Conservation (phyloP, 768 basidiomycete species). For the Leccinum incarnatum region DNA sequence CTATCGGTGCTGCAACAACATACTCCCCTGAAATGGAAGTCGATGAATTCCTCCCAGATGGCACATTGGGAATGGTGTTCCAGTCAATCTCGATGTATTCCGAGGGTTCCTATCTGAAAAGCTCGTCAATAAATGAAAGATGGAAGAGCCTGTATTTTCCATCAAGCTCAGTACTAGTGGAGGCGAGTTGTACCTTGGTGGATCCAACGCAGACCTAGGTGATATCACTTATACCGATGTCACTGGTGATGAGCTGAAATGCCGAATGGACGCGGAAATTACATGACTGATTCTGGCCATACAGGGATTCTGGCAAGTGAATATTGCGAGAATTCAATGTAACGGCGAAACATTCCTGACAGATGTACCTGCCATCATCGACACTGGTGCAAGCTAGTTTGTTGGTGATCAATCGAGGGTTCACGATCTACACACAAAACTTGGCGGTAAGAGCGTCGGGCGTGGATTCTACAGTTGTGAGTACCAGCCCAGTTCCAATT, state of each 20-base stretch:
- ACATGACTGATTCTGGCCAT: background rate
- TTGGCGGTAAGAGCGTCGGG: no score
- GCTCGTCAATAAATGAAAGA: background rate
- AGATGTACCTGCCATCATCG: background rate
- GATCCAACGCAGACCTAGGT: background rate
- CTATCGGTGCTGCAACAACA: background rate
- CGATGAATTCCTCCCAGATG: background rate
- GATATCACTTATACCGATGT: background rate
- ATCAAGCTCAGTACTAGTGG: background rate
- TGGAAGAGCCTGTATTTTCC: background rate
- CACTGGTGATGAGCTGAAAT: background rate
- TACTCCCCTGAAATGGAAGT: background rate
- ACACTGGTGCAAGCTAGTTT: background rate
- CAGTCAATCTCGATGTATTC: background rate
- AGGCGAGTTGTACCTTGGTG: background rate
- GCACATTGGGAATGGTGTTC: background rate
- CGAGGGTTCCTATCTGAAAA: background rate
- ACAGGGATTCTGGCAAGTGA: background rate
- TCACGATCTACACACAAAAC: background rate
- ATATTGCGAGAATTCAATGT: background rate
- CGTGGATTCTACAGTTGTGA: no score
- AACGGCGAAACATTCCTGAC: background rate
- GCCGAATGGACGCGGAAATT: background rate
- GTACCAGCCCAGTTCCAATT: no score
- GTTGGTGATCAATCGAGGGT: background rate